Evolutionary conservation across 345 rosid genomes (phyloP), one percentile per base, ranked within the genome.

Genomic region (Psidium friedrichsthalianum): DNA sequence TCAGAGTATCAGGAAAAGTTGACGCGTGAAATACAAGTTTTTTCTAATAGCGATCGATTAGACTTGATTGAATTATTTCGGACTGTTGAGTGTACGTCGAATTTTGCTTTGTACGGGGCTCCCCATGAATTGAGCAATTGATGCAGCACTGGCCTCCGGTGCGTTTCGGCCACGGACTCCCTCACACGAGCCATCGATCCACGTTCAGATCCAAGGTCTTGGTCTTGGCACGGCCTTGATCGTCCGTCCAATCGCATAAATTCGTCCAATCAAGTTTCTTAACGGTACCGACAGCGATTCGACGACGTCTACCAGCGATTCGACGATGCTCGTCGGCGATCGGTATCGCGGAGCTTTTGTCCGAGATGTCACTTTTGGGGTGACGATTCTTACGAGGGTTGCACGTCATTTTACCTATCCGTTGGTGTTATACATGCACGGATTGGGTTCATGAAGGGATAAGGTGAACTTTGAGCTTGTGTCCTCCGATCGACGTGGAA

Each of bases 311-410:
- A n/a, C n/a, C n/a, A n/a, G n/a, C n/a, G n/a, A n/a, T n/a, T n/a
- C n/a, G n/a, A n/a, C n/a, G n/a, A n/a, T 3, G 11, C 44, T 16
- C 3, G 64, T 32, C 8, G 11, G 64, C 64, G 47, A 44, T 44
- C 47, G 3, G n/a, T 12, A 5, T 5, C 32, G 32, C 1, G 16
- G 8, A 58, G 15, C 2, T 2, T 58, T 16, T 0, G 0, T 29
- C 21, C 5, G 2, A 20, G 42, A 61, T 7, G 42, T 7, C 16
- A 64, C 18, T 15, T 36, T 15, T 0, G 3, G 3, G 22, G 42
- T 1, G 5, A 47, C 16, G 5, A 1, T 27, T 27, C 15, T 12
- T 4, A 27, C 13, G 9, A 3, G 16, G 16, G 6, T 58, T 58
- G 15, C 7, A 3, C 11, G 1, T 58, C 16, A 0, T 58, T 58